Evolutionary conservation across 108 stramenopile genomes (phyloP).

Genomic region (Cyclostephanos invisitatus): DNA sequence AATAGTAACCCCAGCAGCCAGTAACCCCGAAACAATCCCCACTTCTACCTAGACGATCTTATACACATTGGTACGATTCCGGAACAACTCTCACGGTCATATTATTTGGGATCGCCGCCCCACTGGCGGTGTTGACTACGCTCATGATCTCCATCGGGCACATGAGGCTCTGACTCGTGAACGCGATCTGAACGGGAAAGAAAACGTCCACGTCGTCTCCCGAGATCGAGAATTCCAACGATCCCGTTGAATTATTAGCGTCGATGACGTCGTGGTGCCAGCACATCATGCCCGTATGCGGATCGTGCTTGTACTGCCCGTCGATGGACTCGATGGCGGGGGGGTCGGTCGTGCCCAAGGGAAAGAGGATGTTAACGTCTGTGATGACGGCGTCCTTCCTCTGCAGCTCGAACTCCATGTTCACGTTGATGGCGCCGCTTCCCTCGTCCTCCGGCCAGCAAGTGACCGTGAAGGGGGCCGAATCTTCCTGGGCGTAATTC

Average conservation of each 20-base stretch:
- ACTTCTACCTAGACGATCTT: not conserved
- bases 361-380: constrained; percentile 94
- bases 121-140: constrained; percentile 63
- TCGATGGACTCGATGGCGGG: constrained; percentile 88
- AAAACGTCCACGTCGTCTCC: constrained; percentile 87
- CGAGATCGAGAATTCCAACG: constrained; percentile 91
- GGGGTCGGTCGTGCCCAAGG: constrained; percentile 87
- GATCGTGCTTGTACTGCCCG: constrained; percentile 92
- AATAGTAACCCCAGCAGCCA: no score
- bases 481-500: constrained; percentile 86
- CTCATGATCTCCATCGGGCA: constrained; percentile 82
- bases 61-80: constrained; percentile 75
- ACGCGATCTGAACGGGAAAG: constrained; percentile 95
- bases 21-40: no score
- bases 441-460: constrained; percentile 99
- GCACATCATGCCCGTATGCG: constrained; percentile 88
- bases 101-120: constrained; percentile 80
- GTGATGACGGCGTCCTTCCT: constrained; percentile 79
- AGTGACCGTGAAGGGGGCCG: constrained; percentile 94
- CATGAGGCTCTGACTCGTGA: constrained; percentile 88
- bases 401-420: constrained; percentile 93
- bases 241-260: constrained; percentile 76
- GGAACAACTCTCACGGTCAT: constrained; percentile 67
- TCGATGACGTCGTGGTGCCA: constrained; percentile 96
- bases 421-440: constrained; percentile 90